These are phyloP conservation scores for Xylaria palmicola DNA, from an alignment of 495 filamentous ascomycete species.

Conservation along the genomic window DNA sequence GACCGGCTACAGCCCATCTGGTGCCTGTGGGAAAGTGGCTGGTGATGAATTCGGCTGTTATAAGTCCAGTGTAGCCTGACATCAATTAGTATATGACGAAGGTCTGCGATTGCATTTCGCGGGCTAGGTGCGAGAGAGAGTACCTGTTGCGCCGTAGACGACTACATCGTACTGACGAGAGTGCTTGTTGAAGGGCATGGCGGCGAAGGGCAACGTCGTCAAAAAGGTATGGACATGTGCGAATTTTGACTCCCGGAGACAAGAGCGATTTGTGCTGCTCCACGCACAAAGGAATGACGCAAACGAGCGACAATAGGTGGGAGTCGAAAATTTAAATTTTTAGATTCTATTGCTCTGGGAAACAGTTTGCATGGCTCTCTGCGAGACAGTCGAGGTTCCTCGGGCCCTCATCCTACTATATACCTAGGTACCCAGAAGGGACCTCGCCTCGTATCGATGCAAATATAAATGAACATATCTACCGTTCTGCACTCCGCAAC, in stretches of 20 bases:
- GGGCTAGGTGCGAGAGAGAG: neutral
- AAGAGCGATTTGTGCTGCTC: neutral
- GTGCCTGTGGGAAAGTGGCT: conserved; percentile 71
- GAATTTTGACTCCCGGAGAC: neutral
- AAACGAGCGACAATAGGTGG: neutral
- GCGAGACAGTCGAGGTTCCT: neutral
- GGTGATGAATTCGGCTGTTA: conserved; percentile 75
- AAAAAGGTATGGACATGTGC: neutral
- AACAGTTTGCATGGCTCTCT: neutral
- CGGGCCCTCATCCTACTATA: neutral
- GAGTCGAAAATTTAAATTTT: neutral
- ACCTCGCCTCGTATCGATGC: neutral
- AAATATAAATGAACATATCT: neutral
- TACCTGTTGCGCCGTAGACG: conserved; percentile 69
- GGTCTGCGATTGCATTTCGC: neutral
- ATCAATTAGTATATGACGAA: conserved; percentile 18
- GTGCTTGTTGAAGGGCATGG: conserved; percentile 45
- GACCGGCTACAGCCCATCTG: conserved; percentile 88
- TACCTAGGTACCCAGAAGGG: neutral
- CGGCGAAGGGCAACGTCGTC: neutral
- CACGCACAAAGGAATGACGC: neutral
- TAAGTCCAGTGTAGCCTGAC: conserved; percentile 81
- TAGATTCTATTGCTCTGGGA: neutral
- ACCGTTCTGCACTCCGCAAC: neutral
- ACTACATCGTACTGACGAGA: conserved; percentile 76